Percentiles rank a stretch among this genome's conserved stretches.
Conservation (phyloP, 306 rosid species). For the Rosa lucieae region DNA sequence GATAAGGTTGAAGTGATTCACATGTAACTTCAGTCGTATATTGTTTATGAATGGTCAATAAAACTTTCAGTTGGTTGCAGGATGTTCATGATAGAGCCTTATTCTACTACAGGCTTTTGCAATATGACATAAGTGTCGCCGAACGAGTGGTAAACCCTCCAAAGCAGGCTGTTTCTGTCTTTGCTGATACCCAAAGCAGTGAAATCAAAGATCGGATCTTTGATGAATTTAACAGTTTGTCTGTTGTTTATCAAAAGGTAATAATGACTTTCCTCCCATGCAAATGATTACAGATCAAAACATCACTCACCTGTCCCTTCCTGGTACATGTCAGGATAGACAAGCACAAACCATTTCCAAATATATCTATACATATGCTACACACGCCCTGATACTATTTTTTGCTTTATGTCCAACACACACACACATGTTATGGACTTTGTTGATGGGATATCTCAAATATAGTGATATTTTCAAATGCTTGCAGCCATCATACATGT, state of each 20-base stretch:
- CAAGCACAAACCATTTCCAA: not conserved
- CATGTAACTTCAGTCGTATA: constrained; percentile 3
- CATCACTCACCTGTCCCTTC: not conserved
- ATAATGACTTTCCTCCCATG: constrained; percentile 15
- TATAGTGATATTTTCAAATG: constrained; percentile 25
- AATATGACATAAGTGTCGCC: constrained; percentile 68
- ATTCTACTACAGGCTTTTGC: constrained; percentile 97
- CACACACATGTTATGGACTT: constrained; percentile 11
- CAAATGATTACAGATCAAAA: constrained; percentile 10
- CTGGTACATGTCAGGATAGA: constrained; percentile 4
- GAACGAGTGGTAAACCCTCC: constrained; percentile 94
- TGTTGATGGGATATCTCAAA: not conserved
- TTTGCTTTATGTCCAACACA: not conserved
- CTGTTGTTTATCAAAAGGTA: constrained; percentile 96
- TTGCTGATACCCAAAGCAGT: constrained; percentile 98
- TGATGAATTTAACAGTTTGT: constrained; percentile 94
- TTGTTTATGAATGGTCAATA: constrained; percentile 33
- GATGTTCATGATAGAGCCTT: constrained; percentile 97
- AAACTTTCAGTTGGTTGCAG: constrained; percentile 55
- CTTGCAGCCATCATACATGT: constrained; percentile 99
- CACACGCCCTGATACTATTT: not conserved
- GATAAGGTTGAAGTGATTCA: not conserved
- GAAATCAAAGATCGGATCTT: constrained; percentile 97
- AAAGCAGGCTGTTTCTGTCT: constrained; percentile 99
- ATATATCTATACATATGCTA: not conserved